Evolutionary conservation across 208 protist species (phyloP), one percentile per base, ranked within the genome.

Genomic region (Leishmania martiniquensis): DNA sequence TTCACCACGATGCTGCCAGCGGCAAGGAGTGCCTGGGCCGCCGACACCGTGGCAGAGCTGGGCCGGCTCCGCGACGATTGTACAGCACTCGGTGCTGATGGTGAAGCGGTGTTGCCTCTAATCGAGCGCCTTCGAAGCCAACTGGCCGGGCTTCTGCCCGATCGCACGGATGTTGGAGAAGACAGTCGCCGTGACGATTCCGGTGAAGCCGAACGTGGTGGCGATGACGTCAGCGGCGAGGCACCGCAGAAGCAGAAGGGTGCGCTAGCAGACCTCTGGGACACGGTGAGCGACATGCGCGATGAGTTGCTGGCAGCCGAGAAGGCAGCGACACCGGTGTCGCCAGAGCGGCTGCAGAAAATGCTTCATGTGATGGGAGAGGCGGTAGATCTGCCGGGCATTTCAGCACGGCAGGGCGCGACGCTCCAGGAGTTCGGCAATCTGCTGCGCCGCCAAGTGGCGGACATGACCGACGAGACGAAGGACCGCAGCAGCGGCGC

Each of bases 241-340:
- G 57, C 32, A 25, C 71, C n/a, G 44, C 45, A 76, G 42, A n/a
- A 66, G 25, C 47, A 55, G 37, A 62, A 42, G 34, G 51, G 42
- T n/a, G 39, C 55, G 1, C 15, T 22, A 15, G 49, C 6, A 12
- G 12, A n/a, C 37, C 54, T 63, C 34, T 89, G 82, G 70, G 74
- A 20, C 7, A 63, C 79, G 32, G 71, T 91, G 57, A 51, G 62
- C 44, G 87, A 87, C 29, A 90, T 91, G 76, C 76, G 71, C 3
- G 49, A 71, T 4, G 84, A 90, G 72, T 66, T 91, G 59, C 17
- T 78, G 37, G 54, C 57, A 6, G 77, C 83, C 7, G 75, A 82
- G 15, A 63, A 51, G 39, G 20, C 42, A 1, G 77, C 68, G 65
- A 55, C 82, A n/a, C 54, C 34, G 0, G 68, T 87, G 32, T 63